Evolutionary conservation across 2,329 filamentous ascomycete species (phyloP).

Genomic region (Arthrobotrys sphaeroides): DNA sequence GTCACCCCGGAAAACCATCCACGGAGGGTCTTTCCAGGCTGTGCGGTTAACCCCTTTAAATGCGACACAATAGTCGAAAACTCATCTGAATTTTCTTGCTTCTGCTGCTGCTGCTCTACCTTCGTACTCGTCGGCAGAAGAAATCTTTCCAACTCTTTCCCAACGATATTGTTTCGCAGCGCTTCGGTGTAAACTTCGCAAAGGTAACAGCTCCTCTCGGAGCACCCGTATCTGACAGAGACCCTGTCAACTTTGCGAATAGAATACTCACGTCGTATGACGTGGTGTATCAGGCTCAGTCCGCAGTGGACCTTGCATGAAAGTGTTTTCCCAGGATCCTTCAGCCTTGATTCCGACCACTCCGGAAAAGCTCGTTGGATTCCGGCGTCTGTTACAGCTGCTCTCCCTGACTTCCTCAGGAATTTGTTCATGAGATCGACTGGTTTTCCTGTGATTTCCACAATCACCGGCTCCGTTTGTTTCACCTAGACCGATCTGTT

Average conservation of each 20-base stretch:
- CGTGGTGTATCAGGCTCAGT: background rate
- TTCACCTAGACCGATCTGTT: background rate
- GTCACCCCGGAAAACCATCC: slow-evolving; percentile 18
- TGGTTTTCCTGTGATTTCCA: slow-evolving; percentile 11
- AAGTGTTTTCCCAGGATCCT: background rate
- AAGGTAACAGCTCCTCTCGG: slow-evolving; percentile 19
- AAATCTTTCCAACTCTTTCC: slow-evolving; percentile 2
- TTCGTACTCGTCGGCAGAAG: background rate
- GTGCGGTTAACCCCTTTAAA: slow-evolving; percentile 24
- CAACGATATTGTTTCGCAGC: background rate
- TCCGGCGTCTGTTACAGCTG: background rate
- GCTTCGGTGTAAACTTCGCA: slow-evolving; percentile 27
- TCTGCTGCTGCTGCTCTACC: background rate
- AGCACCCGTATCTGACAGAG: slow-evolving; percentile 13
- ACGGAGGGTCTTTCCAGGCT: slow-evolving; percentile 16
- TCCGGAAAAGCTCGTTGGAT: background rate
- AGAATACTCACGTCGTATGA: background rate
- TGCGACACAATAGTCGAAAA: slow-evolving; percentile 23
- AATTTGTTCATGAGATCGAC: slow-evolving; percentile 22
- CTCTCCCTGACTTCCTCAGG: background rate
- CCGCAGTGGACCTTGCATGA: slow-evolving; percentile 22
- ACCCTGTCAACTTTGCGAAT: background rate
- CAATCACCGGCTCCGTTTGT: background rate
- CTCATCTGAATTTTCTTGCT: background rate
- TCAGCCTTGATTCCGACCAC: background rate